Percentiles rank a stretch among this genome's conserved stretches.
Evolutionary conservation across 2,329 filamentous ascomycete species (phyloP).

Genomic region (Chaetomium sp.): DNA sequence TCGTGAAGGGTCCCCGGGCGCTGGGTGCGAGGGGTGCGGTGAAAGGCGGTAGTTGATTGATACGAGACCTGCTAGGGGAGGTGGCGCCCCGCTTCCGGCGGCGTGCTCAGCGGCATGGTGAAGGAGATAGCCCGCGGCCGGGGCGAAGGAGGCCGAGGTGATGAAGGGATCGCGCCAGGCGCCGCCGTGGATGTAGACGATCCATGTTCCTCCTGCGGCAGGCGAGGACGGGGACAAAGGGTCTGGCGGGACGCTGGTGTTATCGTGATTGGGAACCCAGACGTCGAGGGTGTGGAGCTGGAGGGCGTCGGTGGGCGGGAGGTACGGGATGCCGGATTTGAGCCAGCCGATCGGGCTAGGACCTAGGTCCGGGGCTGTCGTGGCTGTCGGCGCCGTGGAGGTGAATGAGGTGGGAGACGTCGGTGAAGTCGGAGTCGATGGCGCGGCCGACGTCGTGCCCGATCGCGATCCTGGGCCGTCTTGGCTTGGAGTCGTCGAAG

Average conservation of each 20-base stretch:
- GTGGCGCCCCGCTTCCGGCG: slow-evolving; percentile 31
- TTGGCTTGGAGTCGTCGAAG: too few species aligned
- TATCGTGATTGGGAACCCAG: slow-evolving; percentile 15
- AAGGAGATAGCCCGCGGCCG: slow-evolving; percentile 39
- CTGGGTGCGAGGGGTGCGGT: slow-evolving; percentile 41
- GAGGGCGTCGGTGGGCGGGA: background rate
- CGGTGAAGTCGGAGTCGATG: too few species aligned
- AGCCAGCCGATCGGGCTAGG: slow-evolving; percentile 14
- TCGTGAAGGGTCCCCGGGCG: slow-evolving; percentile 34
- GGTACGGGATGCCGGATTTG: slow-evolving; percentile 18
- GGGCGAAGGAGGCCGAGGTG: slow-evolving; percentile 39
- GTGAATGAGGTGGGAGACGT: too few species aligned
- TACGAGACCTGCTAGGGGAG: slow-evolving; percentile 46
- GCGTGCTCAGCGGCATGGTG: slow-evolving; percentile 21
- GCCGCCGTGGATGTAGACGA: slow-evolving; percentile 53
- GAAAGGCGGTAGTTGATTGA: slow-evolving; percentile 61
- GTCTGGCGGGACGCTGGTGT: background rate
- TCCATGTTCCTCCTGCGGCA: slow-evolving; percentile 6
- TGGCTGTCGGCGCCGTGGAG: too few species aligned
- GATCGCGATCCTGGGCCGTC: too few species aligned
- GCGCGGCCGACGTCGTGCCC: too few species aligned
- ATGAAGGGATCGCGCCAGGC: slow-evolving; percentile 55
- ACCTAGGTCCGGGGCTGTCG: too few species aligned
- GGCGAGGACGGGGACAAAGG: slow-evolving; percentile 3
- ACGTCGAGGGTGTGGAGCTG: slow-evolving; percentile 23